Evolutionary conservation across 495 filamentous ascomycete species (phyloP).

Genomic region (Aspergillus hancockii): DNA sequence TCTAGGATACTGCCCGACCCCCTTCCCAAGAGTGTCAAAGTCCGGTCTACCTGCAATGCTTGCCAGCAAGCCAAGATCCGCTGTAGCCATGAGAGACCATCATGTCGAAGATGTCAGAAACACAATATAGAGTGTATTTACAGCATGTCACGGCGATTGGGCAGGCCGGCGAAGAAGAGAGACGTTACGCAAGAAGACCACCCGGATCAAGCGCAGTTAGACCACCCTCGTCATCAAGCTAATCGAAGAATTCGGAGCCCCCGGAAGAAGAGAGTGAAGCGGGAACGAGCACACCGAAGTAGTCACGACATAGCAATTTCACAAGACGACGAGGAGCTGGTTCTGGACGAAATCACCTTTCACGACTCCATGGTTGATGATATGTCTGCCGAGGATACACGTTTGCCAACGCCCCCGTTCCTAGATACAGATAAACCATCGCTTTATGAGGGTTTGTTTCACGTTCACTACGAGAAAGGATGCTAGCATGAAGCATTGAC

Average conservation of each 20-base stretch:
- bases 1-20: slow-evolving; percentile 16
- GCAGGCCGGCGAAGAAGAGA: slow-evolving; percentile 44
- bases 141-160: slow-evolving; percentile 45
- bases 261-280: slow-evolving; percentile 18
- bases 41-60: slow-evolving; percentile 50
- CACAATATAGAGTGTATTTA: slow-evolving; percentile 47
- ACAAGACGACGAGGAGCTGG: slow-evolving; percentile 2
- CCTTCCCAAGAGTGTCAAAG: slow-evolving; percentile 42
- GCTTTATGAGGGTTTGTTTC: slow-evolving; percentile 13
- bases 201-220: slow-evolving; percentile 4
- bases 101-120: slow-evolving; percentile 45
- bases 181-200: slow-evolving; percentile 6
- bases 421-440: slow-evolving; percentile 13
- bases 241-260: slow-evolving; percentile 19
- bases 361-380: slow-evolving; percentile 10
- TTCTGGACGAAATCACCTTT: slow-evolving; percentile 9
- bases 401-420: slow-evolving; percentile 14
- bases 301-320: background rate
- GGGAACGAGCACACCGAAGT: slow-evolving; percentile 10
- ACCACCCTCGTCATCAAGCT: slow-evolving; percentile 3
- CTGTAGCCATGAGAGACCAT: slow-evolving; percentile 50
- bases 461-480: background rate
- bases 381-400: slow-evolving; percentile 10
- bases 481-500: background rate
- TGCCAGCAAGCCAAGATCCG: slow-evolving; percentile 52